Conservation (phyloP, 768 basidiomycete genomes). For the Russula griseocarnosa region DNA sequence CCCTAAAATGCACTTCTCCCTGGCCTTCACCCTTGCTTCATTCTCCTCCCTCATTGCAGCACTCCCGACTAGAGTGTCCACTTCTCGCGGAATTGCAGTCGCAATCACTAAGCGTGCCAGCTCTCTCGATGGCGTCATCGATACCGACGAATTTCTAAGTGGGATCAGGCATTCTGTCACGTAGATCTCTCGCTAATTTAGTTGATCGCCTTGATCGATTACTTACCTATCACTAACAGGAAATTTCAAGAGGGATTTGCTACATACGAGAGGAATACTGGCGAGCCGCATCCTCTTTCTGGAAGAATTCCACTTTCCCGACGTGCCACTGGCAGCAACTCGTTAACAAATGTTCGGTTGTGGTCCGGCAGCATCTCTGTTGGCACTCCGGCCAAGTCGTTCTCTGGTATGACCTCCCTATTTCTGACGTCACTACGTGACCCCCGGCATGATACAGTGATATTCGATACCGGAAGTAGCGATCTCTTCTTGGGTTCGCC, state of each 20-base stretch:
- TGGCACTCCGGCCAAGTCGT: conserved; percentile 15
- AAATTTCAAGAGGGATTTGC: conserved; percentile 22
- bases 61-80: neutral
- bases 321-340: no score
- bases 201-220: no score
- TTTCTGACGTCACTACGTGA: conserved; percentile 34
- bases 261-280: neutral
- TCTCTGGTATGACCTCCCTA: conserved; percentile 1
- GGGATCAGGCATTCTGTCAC: neutral
- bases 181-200: neutral
- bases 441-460: conserved; percentile 33
- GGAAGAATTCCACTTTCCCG: neutral
- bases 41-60: conserved; percentile 12
- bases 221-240: conserved; percentile 5
- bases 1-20: conserved; percentile 5
- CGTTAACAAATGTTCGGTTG: neutral
- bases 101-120: conserved; percentile 7
- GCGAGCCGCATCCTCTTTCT: neutral
- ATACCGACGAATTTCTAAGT: neutral
- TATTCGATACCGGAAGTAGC: conserved; percentile 40
- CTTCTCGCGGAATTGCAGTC: neutral
- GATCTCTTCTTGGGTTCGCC: conserved; percentile 37
- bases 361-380: neutral
- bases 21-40: conserved; percentile 3
- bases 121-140: conserved; percentile 3